Conservation (phyloP, 345 rosid species). For the Anastatica hierochuntica region DNA sequence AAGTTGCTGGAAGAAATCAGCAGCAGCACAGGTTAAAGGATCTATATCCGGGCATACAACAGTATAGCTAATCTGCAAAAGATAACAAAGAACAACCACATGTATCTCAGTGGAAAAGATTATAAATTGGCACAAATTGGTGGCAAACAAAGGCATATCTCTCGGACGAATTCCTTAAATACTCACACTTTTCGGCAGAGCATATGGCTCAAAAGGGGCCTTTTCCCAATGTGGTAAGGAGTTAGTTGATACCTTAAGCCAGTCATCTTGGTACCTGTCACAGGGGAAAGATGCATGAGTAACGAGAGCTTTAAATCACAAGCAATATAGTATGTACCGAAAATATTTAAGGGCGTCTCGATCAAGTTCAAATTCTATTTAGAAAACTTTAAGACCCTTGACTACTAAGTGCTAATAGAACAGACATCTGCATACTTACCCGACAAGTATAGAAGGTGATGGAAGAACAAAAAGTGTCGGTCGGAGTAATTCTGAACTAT, state of each 20-base stretch:
- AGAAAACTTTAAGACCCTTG: not conserved
- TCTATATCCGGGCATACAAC: constrained; percentile 95
- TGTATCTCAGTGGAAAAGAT: constrained; percentile 1
- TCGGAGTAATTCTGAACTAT: constrained; percentile 55
- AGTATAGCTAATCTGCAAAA: constrained; percentile 63
- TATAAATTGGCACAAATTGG: not conserved
- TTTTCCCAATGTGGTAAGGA: constrained; percentile 92
- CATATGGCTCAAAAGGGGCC: constrained; percentile 97
- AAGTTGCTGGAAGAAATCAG: constrained; percentile 94
- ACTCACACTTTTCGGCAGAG: constrained; percentile 71
- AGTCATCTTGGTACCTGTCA: constrained; percentile 94
- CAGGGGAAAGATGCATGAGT: constrained; percentile 9
- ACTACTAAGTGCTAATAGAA: constrained; percentile 3
- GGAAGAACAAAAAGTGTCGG: constrained; percentile 82
- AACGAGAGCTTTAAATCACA: not conserved
- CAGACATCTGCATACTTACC: constrained; percentile 41
- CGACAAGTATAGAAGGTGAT: constrained; percentile 88
- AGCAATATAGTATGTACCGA: not conserved
- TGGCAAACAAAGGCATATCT: constrained; percentile 7
- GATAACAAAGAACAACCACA: constrained; percentile 5
- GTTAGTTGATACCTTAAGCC: constrained; percentile 84
- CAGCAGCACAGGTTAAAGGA: constrained; percentile 83
- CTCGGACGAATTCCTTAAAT: not conserved
- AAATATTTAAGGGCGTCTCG: constrained; percentile 4
- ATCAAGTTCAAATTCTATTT: not conserved